Evolutionary conservation across 371 early-diverging fungal genomes (phyloP).

Genomic region (Sporodiniella umbellata): DNA sequence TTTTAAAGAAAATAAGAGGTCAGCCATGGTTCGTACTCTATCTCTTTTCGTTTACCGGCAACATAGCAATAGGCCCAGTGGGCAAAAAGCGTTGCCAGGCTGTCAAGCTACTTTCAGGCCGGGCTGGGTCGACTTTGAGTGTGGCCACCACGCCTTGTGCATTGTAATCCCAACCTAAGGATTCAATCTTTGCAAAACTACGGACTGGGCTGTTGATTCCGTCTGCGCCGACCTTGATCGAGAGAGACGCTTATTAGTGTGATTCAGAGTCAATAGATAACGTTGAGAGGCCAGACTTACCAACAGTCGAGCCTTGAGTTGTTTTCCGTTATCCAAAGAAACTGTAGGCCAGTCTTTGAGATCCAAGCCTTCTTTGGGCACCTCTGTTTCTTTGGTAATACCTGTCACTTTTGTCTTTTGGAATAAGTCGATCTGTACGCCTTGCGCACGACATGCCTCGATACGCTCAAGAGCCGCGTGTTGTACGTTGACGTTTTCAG

Average conservation of each 20-base stretch:
- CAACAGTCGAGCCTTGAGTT: conserved; percentile 55
- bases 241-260: no score
- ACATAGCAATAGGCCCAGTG: conserved; percentile 88
- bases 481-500: conserved; percentile 52
- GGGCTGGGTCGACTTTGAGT: conserved; percentile 44
- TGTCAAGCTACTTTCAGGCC: conserved; percentile 47
- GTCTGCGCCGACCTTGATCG: conserved; percentile 92
- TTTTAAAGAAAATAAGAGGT: no score
- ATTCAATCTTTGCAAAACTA: conserved; percentile 76
- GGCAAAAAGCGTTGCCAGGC: conserved; percentile 96
- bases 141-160: conserved; percentile 91
- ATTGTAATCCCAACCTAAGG: conserved; percentile 85
- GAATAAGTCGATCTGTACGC: conserved; percentile 46
- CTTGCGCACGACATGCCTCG: conserved; percentile 28
- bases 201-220: conserved; percentile 89
- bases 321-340: conserved; percentile 52
- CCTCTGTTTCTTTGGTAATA: conserved; percentile 13
- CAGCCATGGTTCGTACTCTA: no score
- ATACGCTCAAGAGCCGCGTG: conserved; percentile 47
- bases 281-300: no score
- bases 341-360: conserved; percentile 65
- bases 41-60: no score
- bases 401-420: conserved; percentile 57
- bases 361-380: conserved; percentile 22
- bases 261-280: no score